Base-by-base conservation (phyloP, 2,329 filamentous ascomycete genomes). In the Phaeosphaeria sp. region DNA sequence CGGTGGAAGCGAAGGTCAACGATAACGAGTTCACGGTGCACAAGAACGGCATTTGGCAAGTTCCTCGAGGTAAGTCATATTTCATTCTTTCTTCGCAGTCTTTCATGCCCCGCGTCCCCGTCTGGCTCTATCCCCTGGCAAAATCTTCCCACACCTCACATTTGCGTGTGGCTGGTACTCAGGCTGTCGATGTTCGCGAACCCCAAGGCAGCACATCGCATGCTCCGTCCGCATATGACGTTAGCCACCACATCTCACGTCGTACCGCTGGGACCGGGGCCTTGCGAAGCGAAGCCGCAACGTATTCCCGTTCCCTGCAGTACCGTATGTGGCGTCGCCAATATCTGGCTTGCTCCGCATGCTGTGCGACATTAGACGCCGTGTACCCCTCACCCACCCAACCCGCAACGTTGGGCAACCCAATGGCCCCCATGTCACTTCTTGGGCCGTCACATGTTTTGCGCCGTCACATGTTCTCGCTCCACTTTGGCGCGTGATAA, bases 31-130 rank as follows among this genome's bases (percentile, higher is more conserved):
- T 99, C 74, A 88, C 90, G 55, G 93, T 97, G 63, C 88, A 89
- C 39, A 92, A 91, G 67, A 93, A 94, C 42, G 94, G 94, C 52
- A 90, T 93, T 77, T 98, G 92, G 85, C 93, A 97, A 77, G 93
- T 99, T 60, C 95, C 95, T 22, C 87, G 94, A 87, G 94, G 94
- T 97, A 79, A 83, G 90, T 80, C 61, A 3, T 21, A 48, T 49
- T 39, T 44, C 40, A 27, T 53, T 44, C 63, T 50, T 20, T 47
- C 55, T 57, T 54, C 51, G 42, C 44, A 48, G 55, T 36, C 20
- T n/a, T 50, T 51, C 24, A 44, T n/a, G 20, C 20, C 33, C 40
- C 15, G 49, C 51, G 22, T 44, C 36, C 49, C 2, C 45, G 9
- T 56, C 44, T 17, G 49, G 72, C 30, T 13, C 30, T 13, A 3